Evolutionary conservation across 176 grass and related monocot species (phyloP).

Genomic region (Triticum dicoccoides): DNA sequence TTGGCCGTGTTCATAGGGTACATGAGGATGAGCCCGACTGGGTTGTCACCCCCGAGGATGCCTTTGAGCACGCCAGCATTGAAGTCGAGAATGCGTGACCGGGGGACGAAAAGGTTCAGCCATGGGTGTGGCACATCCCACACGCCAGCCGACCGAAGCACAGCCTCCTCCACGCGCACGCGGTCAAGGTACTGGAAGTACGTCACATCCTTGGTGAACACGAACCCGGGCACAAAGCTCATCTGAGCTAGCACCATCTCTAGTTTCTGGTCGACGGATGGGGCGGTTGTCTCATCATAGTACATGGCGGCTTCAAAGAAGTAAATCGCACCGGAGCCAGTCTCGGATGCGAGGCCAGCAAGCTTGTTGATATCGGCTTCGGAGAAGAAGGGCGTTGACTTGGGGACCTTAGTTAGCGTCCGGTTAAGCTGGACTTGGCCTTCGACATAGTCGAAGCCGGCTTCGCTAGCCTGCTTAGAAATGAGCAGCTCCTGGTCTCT

Average conservation of each 20-base stretch:
- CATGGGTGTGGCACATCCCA: conserved; percentile 67
- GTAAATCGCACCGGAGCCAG: conserved; percentile 9
- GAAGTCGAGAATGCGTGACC: conserved; percentile 46
- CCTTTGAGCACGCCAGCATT: conserved; percentile 45
- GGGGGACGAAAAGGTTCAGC: conserved; percentile 66
- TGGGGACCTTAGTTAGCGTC: background rate
- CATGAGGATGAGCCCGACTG: conserved; percentile 45
- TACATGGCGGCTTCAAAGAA: conserved; percentile 50
- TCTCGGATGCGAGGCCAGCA: background rate
- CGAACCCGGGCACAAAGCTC: conserved; percentile 30
- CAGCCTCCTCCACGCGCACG: conserved; percentile 35
- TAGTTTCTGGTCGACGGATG: conserved; percentile 20
- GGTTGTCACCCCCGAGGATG: conserved; percentile 31
- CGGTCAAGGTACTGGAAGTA: conserved; percentile 49
- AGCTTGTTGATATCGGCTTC: conserved; percentile 23
- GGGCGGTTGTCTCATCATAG: background rate
- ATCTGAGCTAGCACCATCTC: conserved; percentile 25
- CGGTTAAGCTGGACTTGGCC: conserved; percentile 47
- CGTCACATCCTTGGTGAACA: conserved; percentile 39
- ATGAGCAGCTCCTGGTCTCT: conserved; percentile 54
- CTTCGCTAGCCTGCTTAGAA: background rate
- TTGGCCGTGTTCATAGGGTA: conserved; percentile 48
- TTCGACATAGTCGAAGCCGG: conserved; percentile 55
- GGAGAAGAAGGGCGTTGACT: conserved; percentile 57
- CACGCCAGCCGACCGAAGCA: conserved; percentile 22